A percentile compares a stretch with the other conserved stretches of the same genome.
These are phyloP conservation scores for Lactuca sativa DNA, from an alignment of 129 eudicot species.

Conservation along the genomic window DNA sequence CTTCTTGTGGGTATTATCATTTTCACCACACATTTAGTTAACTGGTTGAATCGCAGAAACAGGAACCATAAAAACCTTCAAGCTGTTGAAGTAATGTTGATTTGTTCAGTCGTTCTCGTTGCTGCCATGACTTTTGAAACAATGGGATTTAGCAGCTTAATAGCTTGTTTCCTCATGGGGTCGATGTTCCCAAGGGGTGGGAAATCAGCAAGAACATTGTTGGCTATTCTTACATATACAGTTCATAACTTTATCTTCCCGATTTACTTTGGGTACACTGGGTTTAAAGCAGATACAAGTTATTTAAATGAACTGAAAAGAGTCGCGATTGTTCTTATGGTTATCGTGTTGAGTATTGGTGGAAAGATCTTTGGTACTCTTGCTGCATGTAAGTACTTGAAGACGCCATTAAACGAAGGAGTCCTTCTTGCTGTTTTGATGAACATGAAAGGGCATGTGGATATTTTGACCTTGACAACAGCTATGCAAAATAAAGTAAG, in stretches of 20 bases:
- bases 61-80: slow-evolving; percentile 67
- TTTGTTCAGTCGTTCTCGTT: slow-evolving; percentile 53
- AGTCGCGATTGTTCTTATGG: slow-evolving; percentile 45
- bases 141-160: slow-evolving; percentile 73
- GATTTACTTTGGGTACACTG: slow-evolving; percentile 81
- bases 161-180: slow-evolving; percentile 72
- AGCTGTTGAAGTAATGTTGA: slow-evolving; percentile 54
- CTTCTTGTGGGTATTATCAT: slow-evolving; percentile 52
- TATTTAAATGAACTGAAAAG: slow-evolving; percentile 36
- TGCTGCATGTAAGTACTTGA: slow-evolving; percentile 65
- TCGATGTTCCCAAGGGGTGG: slow-evolving; percentile 84
- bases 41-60: slow-evolving; percentile 64
- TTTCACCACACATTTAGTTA: slow-evolving; percentile 41
- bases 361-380: slow-evolving; percentile 86
- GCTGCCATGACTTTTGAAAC: slow-evolving; percentile 68
- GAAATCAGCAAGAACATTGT: slow-evolving; percentile 71
- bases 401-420: slow-evolving; percentile 76
- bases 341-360: slow-evolving; percentile 74
- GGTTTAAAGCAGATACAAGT: slow-evolving; percentile 79
- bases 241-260: slow-evolving; percentile 80
- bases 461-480: slow-evolving; percentile 56
- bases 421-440: slow-evolving; percentile 74
- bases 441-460: slow-evolving; percentile 95
- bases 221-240: slow-evolving; percentile 55
- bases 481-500: slow-evolving; percentile 62